Evolutionary conservation across 139 green algal genomes (phyloP).

Genomic region (Trebouxia sp.): DNA sequence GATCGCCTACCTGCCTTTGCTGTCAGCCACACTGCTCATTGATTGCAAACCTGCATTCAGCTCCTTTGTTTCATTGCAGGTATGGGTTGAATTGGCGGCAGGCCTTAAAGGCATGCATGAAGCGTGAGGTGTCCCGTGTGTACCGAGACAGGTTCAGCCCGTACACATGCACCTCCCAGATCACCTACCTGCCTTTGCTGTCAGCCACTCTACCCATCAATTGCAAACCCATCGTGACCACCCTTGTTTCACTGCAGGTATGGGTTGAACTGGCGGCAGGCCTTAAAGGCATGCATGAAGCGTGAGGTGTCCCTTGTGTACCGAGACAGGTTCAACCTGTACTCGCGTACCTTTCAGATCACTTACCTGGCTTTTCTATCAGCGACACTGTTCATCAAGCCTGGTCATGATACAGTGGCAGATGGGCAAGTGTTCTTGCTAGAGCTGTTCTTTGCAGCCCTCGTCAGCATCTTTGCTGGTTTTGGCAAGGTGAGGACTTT

Average conservation of each 20-base stretch:
- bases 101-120: constrained; percentile 21
- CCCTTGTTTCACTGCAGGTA: constrained; percentile 17
- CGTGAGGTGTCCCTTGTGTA: constrained; percentile 15
- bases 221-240: no score
- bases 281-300: constrained; percentile 23
- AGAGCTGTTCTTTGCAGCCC: constrained; percentile 28
- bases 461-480: constrained; percentile 24
- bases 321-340: constrained; percentile 23
- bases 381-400: constrained; percentile 12
- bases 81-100: constrained; percentile 20
- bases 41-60: not conserved
- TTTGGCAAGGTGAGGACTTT: constrained; percentile 27
- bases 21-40: not conserved
- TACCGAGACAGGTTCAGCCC: constrained; percentile 20
- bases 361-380: constrained; percentile 10
- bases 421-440: constrained; percentile 19
- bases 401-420: constrained; percentile 7
- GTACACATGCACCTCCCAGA: constrained; percentile 28
- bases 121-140: not conserved
- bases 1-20: constrained; percentile 7
- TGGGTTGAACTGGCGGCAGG: constrained; percentile 9
- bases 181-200: constrained; percentile 12
- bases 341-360: constrained; percentile 27
- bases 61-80: not conserved
- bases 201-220: constrained; percentile 12